phyloP scores from a whole-genome alignment of 2,329 filamentous ascomycete species.

The Dothideomycetidae sp. region DNA sequence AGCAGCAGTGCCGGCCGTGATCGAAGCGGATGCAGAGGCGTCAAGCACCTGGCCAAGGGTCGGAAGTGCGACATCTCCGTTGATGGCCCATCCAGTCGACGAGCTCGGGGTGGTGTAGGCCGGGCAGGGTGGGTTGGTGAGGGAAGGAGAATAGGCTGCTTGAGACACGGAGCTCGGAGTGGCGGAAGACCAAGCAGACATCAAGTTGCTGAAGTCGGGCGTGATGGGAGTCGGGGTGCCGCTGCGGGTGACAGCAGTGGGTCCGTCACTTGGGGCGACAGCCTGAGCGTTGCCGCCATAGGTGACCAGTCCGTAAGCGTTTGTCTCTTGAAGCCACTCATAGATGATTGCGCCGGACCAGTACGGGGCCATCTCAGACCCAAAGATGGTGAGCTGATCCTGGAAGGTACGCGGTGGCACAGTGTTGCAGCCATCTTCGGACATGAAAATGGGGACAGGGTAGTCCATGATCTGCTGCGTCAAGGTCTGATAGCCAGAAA shows the following conservation, averaged over 20 bases:
- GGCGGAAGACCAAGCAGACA: slow-evolving; percentile 59
- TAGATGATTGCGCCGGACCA: slow-evolving; percentile 74
- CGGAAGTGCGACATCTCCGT: slow-evolving; percentile 56
- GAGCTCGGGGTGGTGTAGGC: slow-evolving; percentile 37
- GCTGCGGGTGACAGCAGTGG: slow-evolving; percentile 53
- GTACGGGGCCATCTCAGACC: slow-evolving; percentile 53
- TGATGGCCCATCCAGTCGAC: slow-evolving; percentile 54
- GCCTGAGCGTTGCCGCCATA: slow-evolving; percentile 51
- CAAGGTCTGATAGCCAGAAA: slow-evolving; percentile 56
- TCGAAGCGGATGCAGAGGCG: slow-evolving; percentile 11
- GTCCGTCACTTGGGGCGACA: slow-evolving; percentile 30
- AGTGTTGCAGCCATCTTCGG: slow-evolving; percentile 72
- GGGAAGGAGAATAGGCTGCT: slow-evolving; percentile 48
- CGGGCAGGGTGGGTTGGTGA: slow-evolving; percentile 55
- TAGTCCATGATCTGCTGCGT: slow-evolving; percentile 54
- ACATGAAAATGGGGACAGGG: slow-evolving; percentile 78
- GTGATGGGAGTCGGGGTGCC: slow-evolving; percentile 59
- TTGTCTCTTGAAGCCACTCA: slow-evolving; percentile 77
- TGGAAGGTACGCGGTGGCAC: slow-evolving; percentile 47
- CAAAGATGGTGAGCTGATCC: slow-evolving; percentile 66
- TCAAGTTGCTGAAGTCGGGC: slow-evolving; percentile 68
- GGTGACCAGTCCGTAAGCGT: slow-evolving; percentile 66
- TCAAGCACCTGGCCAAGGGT: slow-evolving; percentile 43
- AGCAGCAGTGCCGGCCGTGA: slow-evolving; percentile 9
- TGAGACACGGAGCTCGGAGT: slow-evolving; percentile 53